Percentiles rank a stretch among this genome's conserved stretches.
Evolutionary conservation across 345 rosid species (phyloP).

Genomic region (Alliaria petiolata): DNA sequence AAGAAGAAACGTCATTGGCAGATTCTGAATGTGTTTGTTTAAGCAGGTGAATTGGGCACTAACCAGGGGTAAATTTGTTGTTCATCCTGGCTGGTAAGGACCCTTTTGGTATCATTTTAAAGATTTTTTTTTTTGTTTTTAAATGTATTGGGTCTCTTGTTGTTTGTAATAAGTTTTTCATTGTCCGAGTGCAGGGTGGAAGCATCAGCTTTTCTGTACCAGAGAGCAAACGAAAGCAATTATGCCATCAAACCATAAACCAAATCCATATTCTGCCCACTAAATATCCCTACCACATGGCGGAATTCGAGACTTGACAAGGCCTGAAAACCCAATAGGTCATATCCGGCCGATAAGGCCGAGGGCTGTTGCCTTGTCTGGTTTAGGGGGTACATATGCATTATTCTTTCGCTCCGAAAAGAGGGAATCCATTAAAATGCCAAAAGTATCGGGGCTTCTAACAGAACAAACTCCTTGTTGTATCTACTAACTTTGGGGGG

Average conservation of each 20-base stretch:
- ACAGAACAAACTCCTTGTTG: neutral
- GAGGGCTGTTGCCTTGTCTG: neutral
- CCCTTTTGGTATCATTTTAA: neutral
- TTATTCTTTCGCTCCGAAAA: conserved; percentile 17
- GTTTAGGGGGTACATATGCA: conserved; percentile 13
- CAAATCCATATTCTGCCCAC: neutral
- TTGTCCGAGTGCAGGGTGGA: conserved; percentile 73
- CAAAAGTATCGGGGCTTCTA: neutral
- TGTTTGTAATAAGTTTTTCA: conserved; percentile 6
- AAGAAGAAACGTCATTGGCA: neutral
- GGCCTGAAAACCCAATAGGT: conserved; percentile 8
- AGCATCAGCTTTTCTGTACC: conserved; percentile 94
- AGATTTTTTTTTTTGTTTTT: neutral
- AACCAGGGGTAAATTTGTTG: conserved; percentile 71
- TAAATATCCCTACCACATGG: neutral
- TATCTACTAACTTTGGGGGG: neutral
- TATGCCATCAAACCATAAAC: conserved; percentile 74
- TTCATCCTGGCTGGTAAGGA: conserved; percentile 97
- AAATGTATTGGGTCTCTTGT: too few species aligned
- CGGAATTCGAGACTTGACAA: conserved; percentile 1
- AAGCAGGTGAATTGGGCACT: conserved; percentile 96
- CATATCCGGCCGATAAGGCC: neutral
- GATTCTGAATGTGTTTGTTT: conserved; percentile 27
- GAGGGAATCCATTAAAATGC: conserved; percentile 1
- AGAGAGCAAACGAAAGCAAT: conserved; percentile 88